phyloP scores from a whole-genome alignment of 768 basidiomycete genomes.

The Boletus bicolor region DNA sequence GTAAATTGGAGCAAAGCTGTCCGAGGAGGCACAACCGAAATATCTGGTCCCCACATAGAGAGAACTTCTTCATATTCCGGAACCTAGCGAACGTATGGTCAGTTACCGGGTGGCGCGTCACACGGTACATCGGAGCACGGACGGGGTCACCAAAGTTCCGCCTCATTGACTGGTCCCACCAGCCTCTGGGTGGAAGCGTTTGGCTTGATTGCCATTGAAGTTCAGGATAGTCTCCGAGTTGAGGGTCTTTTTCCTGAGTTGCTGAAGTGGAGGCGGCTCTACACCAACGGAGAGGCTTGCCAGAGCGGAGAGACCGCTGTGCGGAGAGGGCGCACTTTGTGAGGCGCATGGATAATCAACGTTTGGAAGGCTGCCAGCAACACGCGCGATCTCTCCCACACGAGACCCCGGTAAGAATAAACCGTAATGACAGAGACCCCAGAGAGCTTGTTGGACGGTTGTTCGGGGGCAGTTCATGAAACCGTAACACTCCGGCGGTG shows the following conservation, averaged over 20 bases:
- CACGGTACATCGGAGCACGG: slow-evolving; percentile 24
- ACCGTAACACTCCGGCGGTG: slow-evolving; percentile 3
- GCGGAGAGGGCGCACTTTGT: slow-evolving; percentile 11
- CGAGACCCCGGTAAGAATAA: slow-evolving; percentile 20
- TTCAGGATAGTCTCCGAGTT: slow-evolving; percentile 70
- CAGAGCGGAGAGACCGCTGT: neutral
- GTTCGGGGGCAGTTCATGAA: slow-evolving; percentile 5
- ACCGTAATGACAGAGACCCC: slow-evolving; percentile 16
- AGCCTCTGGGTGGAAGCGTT: slow-evolving; percentile 58
- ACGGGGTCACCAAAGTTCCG: slow-evolving; percentile 82
- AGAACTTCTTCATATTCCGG: slow-evolving; percentile 78
- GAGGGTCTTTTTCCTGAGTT: slow-evolving; percentile 51
- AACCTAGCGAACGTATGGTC: slow-evolving; percentile 43
- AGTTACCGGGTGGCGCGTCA: slow-evolving; percentile 8
- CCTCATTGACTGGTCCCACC: slow-evolving; percentile 74
- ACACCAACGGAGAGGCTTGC: neutral
- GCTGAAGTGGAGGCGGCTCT: slow-evolving; percentile 19
- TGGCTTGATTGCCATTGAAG: slow-evolving; percentile 68
- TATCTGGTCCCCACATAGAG: slow-evolving; percentile 88
- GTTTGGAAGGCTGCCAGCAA: slow-evolving; percentile 4
- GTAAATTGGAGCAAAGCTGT: slow-evolving; percentile 65
- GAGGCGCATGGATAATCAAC: slow-evolving; percentile 17
- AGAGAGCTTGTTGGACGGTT: neutral
- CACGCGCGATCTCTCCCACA: neutral
- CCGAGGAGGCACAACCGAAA: slow-evolving; percentile 56